Evolutionary conservation across 106 monocot species (phyloP).

Genomic region (Amphibolis antarctica): DNA sequence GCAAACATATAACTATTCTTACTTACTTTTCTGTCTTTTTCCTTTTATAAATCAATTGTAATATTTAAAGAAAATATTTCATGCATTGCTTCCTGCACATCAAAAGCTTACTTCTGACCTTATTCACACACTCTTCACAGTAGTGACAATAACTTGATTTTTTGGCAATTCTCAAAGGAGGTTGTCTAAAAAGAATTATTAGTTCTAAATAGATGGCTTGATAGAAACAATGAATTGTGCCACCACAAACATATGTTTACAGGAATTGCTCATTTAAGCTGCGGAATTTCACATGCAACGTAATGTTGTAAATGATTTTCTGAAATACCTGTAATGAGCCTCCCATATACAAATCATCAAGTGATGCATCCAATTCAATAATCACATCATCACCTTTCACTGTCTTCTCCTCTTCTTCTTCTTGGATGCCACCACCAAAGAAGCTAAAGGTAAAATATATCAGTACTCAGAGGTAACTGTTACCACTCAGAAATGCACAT

Average conservation of each 20-base stretch:
- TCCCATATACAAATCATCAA: slow-evolving; percentile 99
- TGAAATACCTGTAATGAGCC: slow-evolving; percentile 73
- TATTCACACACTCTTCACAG: too few relatives aligned
- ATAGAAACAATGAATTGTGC: too few relatives aligned
- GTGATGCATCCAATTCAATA: slow-evolving; percentile 76
- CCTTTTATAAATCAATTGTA: too few relatives aligned
- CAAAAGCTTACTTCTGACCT: too few relatives aligned
- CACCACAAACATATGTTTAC: background rate
- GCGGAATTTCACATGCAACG: background rate
- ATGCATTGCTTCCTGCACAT: too few relatives aligned
- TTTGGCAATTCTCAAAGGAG: too few relatives aligned
- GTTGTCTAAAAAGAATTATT: too few relatives aligned
- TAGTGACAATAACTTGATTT: too few relatives aligned
- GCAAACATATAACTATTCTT: too few relatives aligned
- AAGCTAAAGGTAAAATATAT: slow-evolving; percentile 38
- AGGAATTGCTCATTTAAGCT: background rate
- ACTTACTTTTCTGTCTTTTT: too few relatives aligned
- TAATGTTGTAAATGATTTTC: background rate
- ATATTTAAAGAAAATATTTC: too few relatives aligned
- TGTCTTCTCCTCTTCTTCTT: slow-evolving; percentile 87
- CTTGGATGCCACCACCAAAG: slow-evolving; percentile 61
- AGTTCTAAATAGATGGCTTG: too few relatives aligned
- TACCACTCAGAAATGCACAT: background rate
- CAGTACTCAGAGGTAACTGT: background rate
- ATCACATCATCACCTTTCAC: slow-evolving; percentile 92